Base-by-base conservation (phyloP, 495 filamentous ascomycete species). In the Articulospora tetracladia region DNA sequence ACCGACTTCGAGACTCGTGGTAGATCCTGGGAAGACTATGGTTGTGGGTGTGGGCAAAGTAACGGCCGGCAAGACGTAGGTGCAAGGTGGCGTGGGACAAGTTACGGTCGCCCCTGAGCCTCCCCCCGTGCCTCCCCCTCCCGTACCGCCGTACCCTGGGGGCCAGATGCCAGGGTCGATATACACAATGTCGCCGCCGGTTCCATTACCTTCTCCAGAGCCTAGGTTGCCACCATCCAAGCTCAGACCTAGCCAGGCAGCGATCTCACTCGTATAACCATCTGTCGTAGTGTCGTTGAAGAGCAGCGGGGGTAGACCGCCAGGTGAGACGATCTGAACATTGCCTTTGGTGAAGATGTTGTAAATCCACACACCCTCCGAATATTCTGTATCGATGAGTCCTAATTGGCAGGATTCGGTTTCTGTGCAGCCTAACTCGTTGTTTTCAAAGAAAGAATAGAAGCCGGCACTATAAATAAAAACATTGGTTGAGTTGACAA, bases 381-480 rank as follows among this genome's bases (percentile, higher is more conserved):
- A 17, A 75, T 57, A 13, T 60, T 55, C 22, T 36, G 28, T 1
- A 68, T 50, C 56, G 76, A 73, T 54, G 70, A 77, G 54, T 69
- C 66, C 8, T 72, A 57, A 1, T 69, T 69, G 20, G 61, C 52
- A 8, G 73, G 50, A 56, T 32, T 32, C 30, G 30, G 30, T 32
- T 4, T 32, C 30, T 32, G 30, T 32, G 13, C 70, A 75, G 50
- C 60, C 60, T 53, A 73, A 61, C 19, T 60, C 64, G 70, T 84
- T 85, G 63, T 80, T 70, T 62, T 84, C 76, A 73, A 85, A 87
- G 68, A 82, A 86, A 53, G 72, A 77, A 74, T 91, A 92, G 15
- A 88, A 69, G 12, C 89, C 89, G 8, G 84, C 86, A 39, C 87
- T 85, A 62, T 88, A 91, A 46, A 90, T 73, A 49, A 77, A 66